These are phyloP conservation scores for Arthrobotrys megalospora DNA, from an alignment of 2,329 filamentous ascomycete genomes.

Conservation along the genomic window DNA sequence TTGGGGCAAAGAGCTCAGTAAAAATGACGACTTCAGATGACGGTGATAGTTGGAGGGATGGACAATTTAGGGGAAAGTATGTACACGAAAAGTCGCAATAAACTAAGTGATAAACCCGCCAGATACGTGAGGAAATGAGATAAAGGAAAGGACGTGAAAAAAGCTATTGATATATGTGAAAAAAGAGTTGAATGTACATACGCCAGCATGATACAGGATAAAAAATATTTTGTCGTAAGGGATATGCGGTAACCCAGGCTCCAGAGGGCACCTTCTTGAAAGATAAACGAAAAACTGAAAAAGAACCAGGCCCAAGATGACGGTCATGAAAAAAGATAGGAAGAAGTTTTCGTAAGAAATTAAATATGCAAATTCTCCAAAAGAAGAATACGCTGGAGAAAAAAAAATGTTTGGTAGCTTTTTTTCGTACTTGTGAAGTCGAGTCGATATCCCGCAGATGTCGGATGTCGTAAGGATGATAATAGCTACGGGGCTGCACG, in stretches of 20 bases:
- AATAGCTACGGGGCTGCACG: conserved; percentile 21
- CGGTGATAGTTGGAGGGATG: conserved; percentile 29
- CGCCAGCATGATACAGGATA: conserved; percentile 61
- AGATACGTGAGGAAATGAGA: conserved; percentile 48
- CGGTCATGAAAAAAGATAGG: conserved; percentile 50
- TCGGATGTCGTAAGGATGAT: conserved; percentile 10
- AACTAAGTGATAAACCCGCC: conserved; percentile 49
- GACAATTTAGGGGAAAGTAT: conserved; percentile 57
- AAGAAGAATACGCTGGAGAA: conserved; percentile 6
- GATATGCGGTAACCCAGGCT: conserved; percentile 41
- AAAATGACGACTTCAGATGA: conserved; percentile 28
- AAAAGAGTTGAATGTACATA: conserved; percentile 60
- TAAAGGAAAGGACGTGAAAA: conserved; percentile 44
- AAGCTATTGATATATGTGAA: conserved; percentile 57
- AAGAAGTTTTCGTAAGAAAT: conserved; percentile 39
- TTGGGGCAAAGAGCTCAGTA: conserved; percentile 12
- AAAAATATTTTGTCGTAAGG: conserved; percentile 57
- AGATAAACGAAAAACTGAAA: conserved; percentile 40
- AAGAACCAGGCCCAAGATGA: conserved; percentile 47
- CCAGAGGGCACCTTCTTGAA: conserved; percentile 44
- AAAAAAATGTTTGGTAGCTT: conserved; percentile 21
- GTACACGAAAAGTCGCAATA: conserved; percentile 60
- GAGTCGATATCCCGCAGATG: conserved; percentile 34
- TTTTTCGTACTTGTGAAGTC: conserved; percentile 41
- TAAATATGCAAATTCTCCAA: conserved; percentile 22